A percentile compares a stretch with the other conserved stretches of the same genome.
These are phyloP conservation scores for Pseudopithomyces maydicus DNA, from an alignment of 2,329 filamentous ascomycete genomes.

Conservation along the genomic window DNA sequence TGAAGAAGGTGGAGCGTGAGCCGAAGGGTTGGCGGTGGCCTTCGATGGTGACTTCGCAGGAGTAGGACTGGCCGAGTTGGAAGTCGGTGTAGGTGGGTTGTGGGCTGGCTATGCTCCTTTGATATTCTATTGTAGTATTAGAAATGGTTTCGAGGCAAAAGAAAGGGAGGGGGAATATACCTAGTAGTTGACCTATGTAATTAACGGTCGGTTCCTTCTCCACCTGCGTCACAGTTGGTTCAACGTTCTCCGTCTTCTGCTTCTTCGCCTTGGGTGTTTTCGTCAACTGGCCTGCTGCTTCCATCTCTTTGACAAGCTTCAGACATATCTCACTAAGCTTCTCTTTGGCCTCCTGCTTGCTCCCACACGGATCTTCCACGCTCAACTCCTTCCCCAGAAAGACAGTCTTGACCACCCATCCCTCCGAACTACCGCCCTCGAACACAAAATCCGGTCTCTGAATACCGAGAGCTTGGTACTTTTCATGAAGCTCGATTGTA, in stretches of 20 bases:
- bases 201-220: slow-evolving; percentile 30
- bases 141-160: slow-evolving; percentile 4
- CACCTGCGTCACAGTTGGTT: slow-evolving; percentile 1
- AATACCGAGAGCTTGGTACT: slow-evolving; percentile 29
- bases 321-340: slow-evolving; percentile 38
- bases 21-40: slow-evolving; percentile 41
- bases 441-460: slow-evolving; percentile 28
- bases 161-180: slow-evolving; percentile 26
- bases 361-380: slow-evolving; percentile 31
- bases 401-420: slow-evolving; percentile 28
- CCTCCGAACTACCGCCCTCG: slow-evolving; percentile 10
- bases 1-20: slow-evolving; percentile 34
- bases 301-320: slow-evolving; percentile 30
- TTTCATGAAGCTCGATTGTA: slow-evolving; percentile 29
- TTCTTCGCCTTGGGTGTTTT: slow-evolving; percentile 22
- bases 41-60: slow-evolving; percentile 37
- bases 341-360: slow-evolving; percentile 52
- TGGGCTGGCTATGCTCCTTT: slow-evolving; percentile 24
- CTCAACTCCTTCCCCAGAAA: slow-evolving; percentile 27
- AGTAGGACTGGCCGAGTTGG: slow-evolving; percentile 34
- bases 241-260: not conserved
- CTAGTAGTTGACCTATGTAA: slow-evolving; percentile 47
- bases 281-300: slow-evolving; percentile 24
- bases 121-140: slow-evolving; percentile 32
- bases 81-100: slow-evolving; percentile 47